Conservation (phyloP, 176 grass and related monocot genomes). For the Dactylis glomerata region DNA sequence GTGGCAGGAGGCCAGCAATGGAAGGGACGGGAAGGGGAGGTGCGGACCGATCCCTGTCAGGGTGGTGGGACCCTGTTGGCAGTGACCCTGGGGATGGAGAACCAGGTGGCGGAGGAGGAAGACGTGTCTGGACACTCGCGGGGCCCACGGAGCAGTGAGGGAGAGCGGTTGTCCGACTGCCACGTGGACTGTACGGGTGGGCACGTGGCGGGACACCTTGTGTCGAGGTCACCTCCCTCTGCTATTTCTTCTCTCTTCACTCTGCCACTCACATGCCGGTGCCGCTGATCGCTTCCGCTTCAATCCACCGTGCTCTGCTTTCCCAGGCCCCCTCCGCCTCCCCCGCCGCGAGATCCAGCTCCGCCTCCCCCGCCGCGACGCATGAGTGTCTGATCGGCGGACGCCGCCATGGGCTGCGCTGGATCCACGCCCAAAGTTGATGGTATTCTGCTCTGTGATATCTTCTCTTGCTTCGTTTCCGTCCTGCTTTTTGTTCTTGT, state of each 20-base stretch:
- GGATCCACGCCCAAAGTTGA: slow-evolving; percentile 79
- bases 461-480: slow-evolving; percentile 1
- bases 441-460: slow-evolving; percentile 19
- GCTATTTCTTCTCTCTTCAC: background rate
- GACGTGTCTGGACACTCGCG: background rate
- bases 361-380: slow-evolving; percentile 12
- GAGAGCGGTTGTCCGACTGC: background rate
- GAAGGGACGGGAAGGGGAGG: slow-evolving; percentile 5
- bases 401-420: slow-evolving; percentile 73
- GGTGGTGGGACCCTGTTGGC: background rate
- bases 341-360: slow-evolving; percentile 28
- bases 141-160: background rate
- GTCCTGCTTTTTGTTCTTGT: background rate
- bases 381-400: slow-evolving; percentile 34
- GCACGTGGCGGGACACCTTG: slow-evolving; percentile 42
- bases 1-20: background rate
- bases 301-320: slow-evolving; percentile 27
- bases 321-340: background rate
- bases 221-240: background rate
- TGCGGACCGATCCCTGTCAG: background rate
- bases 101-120: background rate
- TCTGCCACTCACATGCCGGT: slow-evolving; percentile 1
- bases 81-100: background rate
- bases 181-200: background rate
- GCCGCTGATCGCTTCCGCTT: slow-evolving; percentile 16